Evolutionary conservation across 2,329 filamentous ascomycete species (phyloP).

Genomic region (Neonectria punicea): DNA sequence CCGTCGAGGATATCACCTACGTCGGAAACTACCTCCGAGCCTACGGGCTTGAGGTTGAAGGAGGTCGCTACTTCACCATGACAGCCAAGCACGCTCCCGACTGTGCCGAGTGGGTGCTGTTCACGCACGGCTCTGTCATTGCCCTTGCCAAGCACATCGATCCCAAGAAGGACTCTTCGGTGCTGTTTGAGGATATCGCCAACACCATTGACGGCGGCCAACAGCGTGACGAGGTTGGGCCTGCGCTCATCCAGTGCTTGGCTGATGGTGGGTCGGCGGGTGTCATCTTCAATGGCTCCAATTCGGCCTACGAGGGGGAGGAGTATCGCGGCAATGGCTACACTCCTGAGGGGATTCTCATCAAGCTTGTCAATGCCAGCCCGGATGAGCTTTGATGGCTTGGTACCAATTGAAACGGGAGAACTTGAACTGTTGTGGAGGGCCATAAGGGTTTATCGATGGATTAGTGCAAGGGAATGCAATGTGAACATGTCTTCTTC

Average conservation of each 20-base stretch:
- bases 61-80: slow-evolving; percentile 31
- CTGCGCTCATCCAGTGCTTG: slow-evolving; percentile 33
- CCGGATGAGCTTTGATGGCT: slow-evolving; percentile 6
- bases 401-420: not conserved
- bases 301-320: slow-evolving; percentile 27
- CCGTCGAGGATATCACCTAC: slow-evolving; percentile 31
- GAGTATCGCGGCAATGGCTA: slow-evolving; percentile 36
- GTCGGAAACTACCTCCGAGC: slow-evolving; percentile 27
- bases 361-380: slow-evolving; percentile 42
- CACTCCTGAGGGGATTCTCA: slow-evolving; percentile 38
- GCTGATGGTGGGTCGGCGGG: slow-evolving; percentile 38
- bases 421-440: not conserved
- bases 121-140: slow-evolving; percentile 29
- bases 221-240: slow-evolving; percentile 14
- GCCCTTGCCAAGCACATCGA: slow-evolving; percentile 43
- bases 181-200: slow-evolving; percentile 42
- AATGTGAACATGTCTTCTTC: not conserved
- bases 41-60: slow-evolving; percentile 15
- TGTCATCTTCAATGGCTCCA: slow-evolving; percentile 28
- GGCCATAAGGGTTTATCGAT: too few species aligned
- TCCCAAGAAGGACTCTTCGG: slow-evolving; percentile 26
- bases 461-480: not conserved
- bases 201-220: slow-evolving; percentile 41
- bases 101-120: slow-evolving; percentile 41
- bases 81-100: slow-evolving; percentile 25